phyloP scores from a whole-genome alignment of 1,284 basidiomycete genomes.

The Ganoderma lucidum region DNA sequence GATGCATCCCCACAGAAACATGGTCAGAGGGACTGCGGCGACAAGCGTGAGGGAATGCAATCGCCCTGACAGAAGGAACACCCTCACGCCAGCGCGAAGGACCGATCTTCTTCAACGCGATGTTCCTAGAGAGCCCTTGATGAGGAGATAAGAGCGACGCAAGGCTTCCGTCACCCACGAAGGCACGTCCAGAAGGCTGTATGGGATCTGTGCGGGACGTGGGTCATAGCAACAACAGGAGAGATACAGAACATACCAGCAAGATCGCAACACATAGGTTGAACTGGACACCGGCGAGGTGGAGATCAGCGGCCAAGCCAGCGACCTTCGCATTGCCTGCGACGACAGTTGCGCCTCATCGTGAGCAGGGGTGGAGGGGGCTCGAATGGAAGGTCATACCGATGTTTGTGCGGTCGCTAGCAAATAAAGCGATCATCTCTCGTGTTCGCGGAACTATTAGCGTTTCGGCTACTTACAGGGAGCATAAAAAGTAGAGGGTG shows the following conservation, averaged over 20 bases:
- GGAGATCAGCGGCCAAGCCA: constrained; percentile 23
- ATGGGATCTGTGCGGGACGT: constrained; percentile 22
- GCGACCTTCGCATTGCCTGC: constrained; percentile 33
- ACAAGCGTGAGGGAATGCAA: not conserved
- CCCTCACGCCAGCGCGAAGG: constrained; percentile 28
- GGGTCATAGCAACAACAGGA: too few relatives aligned
- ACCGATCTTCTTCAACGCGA: constrained; percentile 24
- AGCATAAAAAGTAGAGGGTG: not conserved
- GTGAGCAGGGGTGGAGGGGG: not conserved
- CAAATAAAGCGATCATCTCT: constrained; percentile 45
- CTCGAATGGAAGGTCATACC: constrained; percentile 55
- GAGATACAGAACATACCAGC: constrained; percentile 15
- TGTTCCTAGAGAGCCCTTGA: constrained; percentile 13
- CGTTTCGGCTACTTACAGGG: not conserved
- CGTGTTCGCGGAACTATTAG: too few relatives aligned
- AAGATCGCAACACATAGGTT: constrained; percentile 29
- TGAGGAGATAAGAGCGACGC: not conserved
- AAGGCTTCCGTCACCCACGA: constrained; percentile 20
- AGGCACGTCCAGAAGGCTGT: constrained; percentile 28
- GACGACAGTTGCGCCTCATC: constrained; percentile 31
- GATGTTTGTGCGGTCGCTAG: constrained; percentile 73
- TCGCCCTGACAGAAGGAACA: not conserved
- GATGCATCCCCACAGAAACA: constrained; percentile 26
- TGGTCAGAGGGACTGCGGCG: constrained; percentile 24
- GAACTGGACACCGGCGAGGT: constrained; percentile 28